Percentiles rank a stretch among this genome's conserved stretches.
phyloP scores from a whole-genome alignment of 495 filamentous ascomycete species.

The Tuber aestivum region DNA sequence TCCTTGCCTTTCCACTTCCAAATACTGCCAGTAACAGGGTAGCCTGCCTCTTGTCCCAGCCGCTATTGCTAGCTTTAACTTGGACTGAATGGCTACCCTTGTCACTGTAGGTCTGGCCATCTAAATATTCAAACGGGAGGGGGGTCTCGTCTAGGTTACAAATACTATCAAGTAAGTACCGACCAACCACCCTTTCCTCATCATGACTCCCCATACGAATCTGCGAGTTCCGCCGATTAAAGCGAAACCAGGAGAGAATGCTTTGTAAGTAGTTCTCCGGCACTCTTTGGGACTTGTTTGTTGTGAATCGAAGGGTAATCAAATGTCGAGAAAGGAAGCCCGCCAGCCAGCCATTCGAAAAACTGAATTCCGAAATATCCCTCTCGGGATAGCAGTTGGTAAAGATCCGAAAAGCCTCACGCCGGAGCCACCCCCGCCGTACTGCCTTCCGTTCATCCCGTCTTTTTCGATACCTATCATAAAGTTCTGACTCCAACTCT shows the following conservation, averaged over 20 bases:
- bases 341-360: slow-evolving; percentile 3
- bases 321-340: slow-evolving; percentile 1
- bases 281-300: slow-evolving; percentile 3
- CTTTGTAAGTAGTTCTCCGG: neutral
- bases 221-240: slow-evolving; percentile 5
- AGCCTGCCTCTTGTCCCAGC: slow-evolving; percentile 19
- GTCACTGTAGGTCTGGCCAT: slow-evolving; percentile 14
- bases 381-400: neutral
- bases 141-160: slow-evolving; percentile 12
- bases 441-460: neutral
- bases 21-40: slow-evolving; percentile 8
- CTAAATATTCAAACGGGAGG: slow-evolving; percentile 6
- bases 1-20: neutral
- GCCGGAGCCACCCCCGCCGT: neutral
- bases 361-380: neutral
- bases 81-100: slow-evolving; percentile 18
- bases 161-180: slow-evolving; percentile 8
- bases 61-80: slow-evolving; percentile 8
- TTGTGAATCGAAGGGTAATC: slow-evolving; percentile 11
- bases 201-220: neutral
- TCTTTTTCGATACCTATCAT: neutral
- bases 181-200: neutral
- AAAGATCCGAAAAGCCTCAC: neutral
- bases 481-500: neutral
- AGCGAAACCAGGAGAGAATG: neutral